phyloP scores from a whole-genome alignment of 2,329 filamentous ascomycete species.

The Colletotrichum sp. region DNA sequence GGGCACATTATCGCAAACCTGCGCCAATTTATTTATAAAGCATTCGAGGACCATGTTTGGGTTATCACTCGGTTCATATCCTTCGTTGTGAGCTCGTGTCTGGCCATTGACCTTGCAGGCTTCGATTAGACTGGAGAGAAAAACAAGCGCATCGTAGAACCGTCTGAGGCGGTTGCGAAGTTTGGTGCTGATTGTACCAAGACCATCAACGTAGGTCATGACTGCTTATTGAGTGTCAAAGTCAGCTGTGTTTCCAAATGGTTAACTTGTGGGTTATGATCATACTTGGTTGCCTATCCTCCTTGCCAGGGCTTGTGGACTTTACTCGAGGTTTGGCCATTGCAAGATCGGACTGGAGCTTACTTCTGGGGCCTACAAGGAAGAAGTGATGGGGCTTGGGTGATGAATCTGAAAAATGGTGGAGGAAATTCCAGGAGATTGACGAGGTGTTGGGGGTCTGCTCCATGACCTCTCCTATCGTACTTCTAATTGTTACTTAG shows the following conservation, averaged over 20 bases:
- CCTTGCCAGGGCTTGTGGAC: not conserved
- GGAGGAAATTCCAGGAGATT: not conserved
- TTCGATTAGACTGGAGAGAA: slow-evolving; percentile 16
- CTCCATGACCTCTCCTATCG: not conserved
- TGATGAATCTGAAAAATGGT: not conserved
- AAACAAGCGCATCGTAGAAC: not conserved
- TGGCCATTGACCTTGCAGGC: slow-evolving; percentile 1
- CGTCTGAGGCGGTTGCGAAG: not conserved
- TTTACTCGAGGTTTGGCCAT: not conserved
- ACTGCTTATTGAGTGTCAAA: not conserved
- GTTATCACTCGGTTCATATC: not conserved
- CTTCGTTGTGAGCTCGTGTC: not conserved
- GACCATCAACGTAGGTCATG: not conserved
- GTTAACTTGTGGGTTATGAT: no score
- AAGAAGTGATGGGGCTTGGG: not conserved
- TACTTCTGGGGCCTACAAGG: not conserved
- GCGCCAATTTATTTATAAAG: slow-evolving; percentile 35
- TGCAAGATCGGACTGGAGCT: not conserved
- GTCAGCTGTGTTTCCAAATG: not conserved
- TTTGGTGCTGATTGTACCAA: not conserved
- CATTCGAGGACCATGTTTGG: slow-evolving; percentile 27
- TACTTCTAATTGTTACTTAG: not conserved
- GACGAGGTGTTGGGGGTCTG: not conserved
- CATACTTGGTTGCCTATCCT: not conserved
- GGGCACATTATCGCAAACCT: slow-evolving; percentile 32